A percentile compares a stretch with the other conserved stretches of the same genome.
Evolutionary conservation across 2,329 filamentous ascomycete genomes (phyloP).

Genomic region (Keithomyces neogunnii): DNA sequence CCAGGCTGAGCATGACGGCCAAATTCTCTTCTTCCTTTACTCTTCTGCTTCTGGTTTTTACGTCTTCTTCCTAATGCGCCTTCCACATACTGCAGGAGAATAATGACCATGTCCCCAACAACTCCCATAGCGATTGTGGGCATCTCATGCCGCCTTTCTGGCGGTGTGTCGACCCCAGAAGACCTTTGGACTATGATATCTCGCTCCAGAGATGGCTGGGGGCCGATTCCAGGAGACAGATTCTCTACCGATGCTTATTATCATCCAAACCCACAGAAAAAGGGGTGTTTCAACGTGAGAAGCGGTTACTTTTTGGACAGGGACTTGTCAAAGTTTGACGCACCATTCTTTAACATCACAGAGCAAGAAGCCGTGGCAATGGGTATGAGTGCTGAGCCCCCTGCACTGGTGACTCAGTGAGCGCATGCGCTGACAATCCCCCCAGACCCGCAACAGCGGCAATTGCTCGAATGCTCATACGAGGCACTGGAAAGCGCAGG

Average conservation of each 20-base stretch:
- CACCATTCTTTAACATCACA: constrained; percentile 42
- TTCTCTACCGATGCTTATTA: constrained; percentile 35
- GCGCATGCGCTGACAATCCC: not conserved
- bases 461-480: constrained; percentile 43
- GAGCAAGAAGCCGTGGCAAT: constrained; percentile 41
- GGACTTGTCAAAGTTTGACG: constrained; percentile 41
- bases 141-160: constrained; percentile 38
- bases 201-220: constrained; percentile 30
- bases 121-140: constrained; percentile 37
- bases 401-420: not conserved
- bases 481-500: constrained; percentile 46
- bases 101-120: constrained; percentile 3
- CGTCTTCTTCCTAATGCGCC: too few species aligned
- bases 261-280: constrained; percentile 34
- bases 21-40: too few species aligned
- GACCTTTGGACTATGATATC: constrained; percentile 38
- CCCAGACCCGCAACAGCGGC: constrained; percentile 41
- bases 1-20: too few species aligned
- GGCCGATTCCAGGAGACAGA: constrained; percentile 34
- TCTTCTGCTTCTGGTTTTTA: too few species aligned
- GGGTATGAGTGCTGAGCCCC: constrained; percentile 14
- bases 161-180: constrained; percentile 30
- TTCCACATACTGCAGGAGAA: too few species aligned
- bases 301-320: constrained; percentile 33
- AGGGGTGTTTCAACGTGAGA: constrained; percentile 27